Conservation (phyloP, 495 filamentous ascomycete genomes). For the Penicillium alfredii region DNA sequence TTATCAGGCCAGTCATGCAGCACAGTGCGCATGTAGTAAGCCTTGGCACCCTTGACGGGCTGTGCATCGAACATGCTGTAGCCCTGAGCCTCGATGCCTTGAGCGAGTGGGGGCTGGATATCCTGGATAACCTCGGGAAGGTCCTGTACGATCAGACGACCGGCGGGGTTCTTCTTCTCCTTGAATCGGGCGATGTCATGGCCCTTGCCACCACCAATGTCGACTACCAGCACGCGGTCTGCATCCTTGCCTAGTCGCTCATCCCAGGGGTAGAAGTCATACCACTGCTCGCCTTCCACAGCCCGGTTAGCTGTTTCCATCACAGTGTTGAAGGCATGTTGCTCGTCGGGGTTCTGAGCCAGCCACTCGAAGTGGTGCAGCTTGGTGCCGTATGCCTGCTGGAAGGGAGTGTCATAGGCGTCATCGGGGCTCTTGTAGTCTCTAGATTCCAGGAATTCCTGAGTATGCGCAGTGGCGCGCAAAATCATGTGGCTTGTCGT, state of each 20-base stretch:
- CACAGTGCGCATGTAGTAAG: conserved; percentile 30
- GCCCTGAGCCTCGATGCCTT: conserved; percentile 21
- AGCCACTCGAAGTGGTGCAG: conserved; percentile 27
- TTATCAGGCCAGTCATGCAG: conserved; percentile 46
- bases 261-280: conserved; percentile 17
- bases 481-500: conserved; percentile 14
- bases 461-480: conserved; percentile 10
- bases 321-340: conserved; percentile 17
- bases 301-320: conserved; percentile 17
- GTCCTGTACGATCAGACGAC: conserved; percentile 41
- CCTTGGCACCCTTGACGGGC: conserved; percentile 32
- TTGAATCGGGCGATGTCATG: conserved; percentile 37
- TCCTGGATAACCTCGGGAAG: conserved; percentile 30
- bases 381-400: conserved; percentile 23
- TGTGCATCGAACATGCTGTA: conserved; percentile 47
- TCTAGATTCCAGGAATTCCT: conserved; percentile 18
- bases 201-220: conserved; percentile 38
- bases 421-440: conserved; percentile 22
- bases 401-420: conserved; percentile 20
- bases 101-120: conserved; percentile 5
- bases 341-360: conserved; percentile 5
- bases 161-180: conserved; percentile 20
- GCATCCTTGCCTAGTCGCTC: conserved; percentile 10
- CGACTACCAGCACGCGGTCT: conserved; percentile 40
- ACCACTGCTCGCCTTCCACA: conserved; percentile 10